Conservation (phyloP, 805 yeast genomes). For the Candida hungchunana region DNA sequence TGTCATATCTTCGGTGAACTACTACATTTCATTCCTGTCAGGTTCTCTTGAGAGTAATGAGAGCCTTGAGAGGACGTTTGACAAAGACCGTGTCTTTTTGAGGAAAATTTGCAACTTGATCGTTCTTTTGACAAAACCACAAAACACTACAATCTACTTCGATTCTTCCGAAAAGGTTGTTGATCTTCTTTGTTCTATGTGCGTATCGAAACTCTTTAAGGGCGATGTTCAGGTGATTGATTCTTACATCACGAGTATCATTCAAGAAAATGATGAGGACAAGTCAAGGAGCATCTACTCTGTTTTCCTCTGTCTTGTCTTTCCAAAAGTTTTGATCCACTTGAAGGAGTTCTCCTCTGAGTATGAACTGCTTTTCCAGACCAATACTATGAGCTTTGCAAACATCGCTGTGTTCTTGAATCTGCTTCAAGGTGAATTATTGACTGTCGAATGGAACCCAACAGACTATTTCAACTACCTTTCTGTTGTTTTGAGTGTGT, state of each 20-base stretch:
- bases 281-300: conserved; percentile 14
- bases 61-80: conserved; percentile 27
- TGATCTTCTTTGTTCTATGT: conserved; percentile 32
- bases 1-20: conserved; percentile 27
- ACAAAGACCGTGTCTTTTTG: conserved; percentile 25
- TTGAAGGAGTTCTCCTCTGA: conserved; percentile 28
- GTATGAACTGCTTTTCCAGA: conserved; percentile 17
- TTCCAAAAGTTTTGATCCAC: conserved; percentile 29
- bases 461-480: conserved; percentile 26
- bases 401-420: conserved; percentile 21
- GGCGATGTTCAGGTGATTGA: conserved; percentile 21
- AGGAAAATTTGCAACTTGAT: conserved; percentile 27
- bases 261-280: conserved; percentile 15
- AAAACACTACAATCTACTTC: conserved; percentile 28
- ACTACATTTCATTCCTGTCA: conserved; percentile 23
- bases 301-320: conserved; percentile 22
- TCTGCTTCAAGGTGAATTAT: conserved; percentile 18
- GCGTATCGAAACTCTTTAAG: conserved; percentile 31
- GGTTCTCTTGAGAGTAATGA: conserved; percentile 27
- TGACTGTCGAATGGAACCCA: conserved; percentile 25
- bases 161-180: conserved; percentile 30
- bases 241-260: conserved; percentile 15
- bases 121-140: conserved; percentile 29
- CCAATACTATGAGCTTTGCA: conserved; percentile 18
- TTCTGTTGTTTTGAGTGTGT: conserved; percentile 19